Evolutionary conservation across 108 stramenopile genomes (phyloP).

Genomic region (Conticribra guillardii): DNA sequence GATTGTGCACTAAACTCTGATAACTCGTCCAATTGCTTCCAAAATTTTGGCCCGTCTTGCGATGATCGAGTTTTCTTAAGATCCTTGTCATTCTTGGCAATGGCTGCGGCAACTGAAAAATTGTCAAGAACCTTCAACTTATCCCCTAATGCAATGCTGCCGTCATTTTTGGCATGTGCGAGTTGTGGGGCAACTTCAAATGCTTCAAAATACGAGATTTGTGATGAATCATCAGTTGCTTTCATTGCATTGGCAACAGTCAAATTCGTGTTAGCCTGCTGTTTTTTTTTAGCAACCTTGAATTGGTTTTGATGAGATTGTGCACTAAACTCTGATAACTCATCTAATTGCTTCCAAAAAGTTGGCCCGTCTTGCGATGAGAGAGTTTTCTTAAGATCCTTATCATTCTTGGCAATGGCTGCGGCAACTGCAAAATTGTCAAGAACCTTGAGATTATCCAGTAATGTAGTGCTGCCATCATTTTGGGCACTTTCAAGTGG

Average conservation of each 20-base stretch:
- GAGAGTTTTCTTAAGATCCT: too few relatives aligned
- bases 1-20: neutral
- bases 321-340: neutral
- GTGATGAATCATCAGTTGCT: neutral
- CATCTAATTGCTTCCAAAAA: neutral
- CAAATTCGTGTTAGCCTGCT: too few relatives aligned
- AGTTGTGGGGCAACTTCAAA: neutral
- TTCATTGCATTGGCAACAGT: slow-evolving; percentile 1
- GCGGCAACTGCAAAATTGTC: neutral
- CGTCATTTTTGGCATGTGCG: too few relatives aligned
- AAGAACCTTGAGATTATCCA: too few relatives aligned
- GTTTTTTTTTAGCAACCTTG: too few relatives aligned
- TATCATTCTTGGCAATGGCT: neutral
- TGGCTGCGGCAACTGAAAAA: neutral
- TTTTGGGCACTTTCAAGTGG: too few relatives aligned
- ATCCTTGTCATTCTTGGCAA: neutral
- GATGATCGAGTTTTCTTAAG: too few relatives aligned
- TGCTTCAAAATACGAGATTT: neutral
- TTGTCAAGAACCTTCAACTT: too few relatives aligned
- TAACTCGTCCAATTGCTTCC: neutral
- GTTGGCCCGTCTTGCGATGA: neutral
- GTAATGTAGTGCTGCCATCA: too few relatives aligned
- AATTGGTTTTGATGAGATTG: too few relatives aligned
- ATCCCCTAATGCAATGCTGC: too few relatives aligned
- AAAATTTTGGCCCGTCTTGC: neutral